Evolutionary conservation across 2,329 filamentous ascomycete species (phyloP), one percentile per base, ranked within the genome.

Genomic region (Ophiostoma piceae): DNA sequence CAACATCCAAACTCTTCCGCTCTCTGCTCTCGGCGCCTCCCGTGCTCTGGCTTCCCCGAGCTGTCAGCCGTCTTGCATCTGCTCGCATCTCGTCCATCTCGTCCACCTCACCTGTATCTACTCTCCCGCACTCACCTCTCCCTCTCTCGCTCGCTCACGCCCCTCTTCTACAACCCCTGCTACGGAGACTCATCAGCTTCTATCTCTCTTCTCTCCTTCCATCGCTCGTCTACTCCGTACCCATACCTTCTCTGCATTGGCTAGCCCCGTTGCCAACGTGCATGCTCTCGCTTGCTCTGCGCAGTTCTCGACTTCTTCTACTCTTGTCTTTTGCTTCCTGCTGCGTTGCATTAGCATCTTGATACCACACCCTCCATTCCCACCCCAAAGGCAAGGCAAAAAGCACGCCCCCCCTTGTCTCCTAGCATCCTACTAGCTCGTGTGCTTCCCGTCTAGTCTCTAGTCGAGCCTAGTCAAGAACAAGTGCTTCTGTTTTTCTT

Each of bases 1-100:
- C 51, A 43, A 19, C 51, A 43, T 39, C 9, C 6, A 32, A 39
- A n/a, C 32, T 57, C 22, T 54, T 19, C 41, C 51, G 64, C 41
- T 69, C 51, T 41, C 72, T 74, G 69, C 47, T 37, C 51, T 73
- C 72, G 72, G 72, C 72, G 72, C 69, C 68, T 70, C 70, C 72
- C 72, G 73, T 70, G 32, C 22, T 9, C 68, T 72, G 68, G 69
- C 29, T 4, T 37, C 29, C 29, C 29, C 32, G 29, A 37, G 29
- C 37, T 9, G 29, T 12, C 29, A 29, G 22, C 8, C 51, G 3
- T 22, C 22, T 57, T 16, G 8, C 51, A 22, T n/a, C 14, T 37
- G 4, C 60, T 19, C 60, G 6, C 32, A 39, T 65, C 51, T 39
- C 62, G 2, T 65, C 35, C 32, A 12, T n/a, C 32, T 65, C 19